Percentiles rank a stretch among this genome's conserved stretches.
Evolutionary conservation across 179 eudicot species (phyloP).

Genomic region (Heliamphora pulchella): DNA sequence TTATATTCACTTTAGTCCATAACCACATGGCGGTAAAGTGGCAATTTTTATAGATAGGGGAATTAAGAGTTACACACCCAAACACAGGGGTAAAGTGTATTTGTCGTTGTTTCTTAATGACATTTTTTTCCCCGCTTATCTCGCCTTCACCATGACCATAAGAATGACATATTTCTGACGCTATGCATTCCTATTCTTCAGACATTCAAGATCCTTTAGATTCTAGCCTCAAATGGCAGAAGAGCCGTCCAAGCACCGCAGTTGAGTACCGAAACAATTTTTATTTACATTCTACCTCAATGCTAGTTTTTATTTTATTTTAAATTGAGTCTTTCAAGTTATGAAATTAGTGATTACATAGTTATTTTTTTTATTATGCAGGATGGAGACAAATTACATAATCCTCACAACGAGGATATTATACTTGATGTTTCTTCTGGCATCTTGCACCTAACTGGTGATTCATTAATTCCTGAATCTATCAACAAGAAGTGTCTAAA

Average conservation of each 20-base stretch:
- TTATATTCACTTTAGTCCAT: no score
- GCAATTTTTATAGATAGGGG: no score
- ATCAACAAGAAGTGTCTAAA: conserved; percentile 53
- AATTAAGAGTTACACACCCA: no score
- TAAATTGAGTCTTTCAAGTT: background rate
- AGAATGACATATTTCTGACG: conserved; percentile 1
- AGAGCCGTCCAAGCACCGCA: conserved; percentile 26
- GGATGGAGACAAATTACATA: conserved; percentile 32
- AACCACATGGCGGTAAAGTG: no score
- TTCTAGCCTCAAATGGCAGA: conserved; percentile 57
- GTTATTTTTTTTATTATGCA: conserved; percentile 19
- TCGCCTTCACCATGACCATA: background rate
- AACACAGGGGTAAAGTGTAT: no score
- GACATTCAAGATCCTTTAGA: conserved; percentile 38
- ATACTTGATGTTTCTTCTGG: conserved; percentile 71
- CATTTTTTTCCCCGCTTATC: no score
- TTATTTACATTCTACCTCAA: conserved; percentile 14
- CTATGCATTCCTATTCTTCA: conserved; percentile 17
- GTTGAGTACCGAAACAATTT: conserved; percentile 25
- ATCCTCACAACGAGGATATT: conserved; percentile 28
- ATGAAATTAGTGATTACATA: background rate
- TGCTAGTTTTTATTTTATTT: background rate
- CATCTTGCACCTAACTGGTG: conserved; percentile 61
- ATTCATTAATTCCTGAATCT: conserved; percentile 67
- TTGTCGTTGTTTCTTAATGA: no score